Evolutionary conservation across 352 stramenopile genomes (phyloP), one percentile per base, ranked within the genome.

Genomic region (Globisporangium orthogonon): DNA sequence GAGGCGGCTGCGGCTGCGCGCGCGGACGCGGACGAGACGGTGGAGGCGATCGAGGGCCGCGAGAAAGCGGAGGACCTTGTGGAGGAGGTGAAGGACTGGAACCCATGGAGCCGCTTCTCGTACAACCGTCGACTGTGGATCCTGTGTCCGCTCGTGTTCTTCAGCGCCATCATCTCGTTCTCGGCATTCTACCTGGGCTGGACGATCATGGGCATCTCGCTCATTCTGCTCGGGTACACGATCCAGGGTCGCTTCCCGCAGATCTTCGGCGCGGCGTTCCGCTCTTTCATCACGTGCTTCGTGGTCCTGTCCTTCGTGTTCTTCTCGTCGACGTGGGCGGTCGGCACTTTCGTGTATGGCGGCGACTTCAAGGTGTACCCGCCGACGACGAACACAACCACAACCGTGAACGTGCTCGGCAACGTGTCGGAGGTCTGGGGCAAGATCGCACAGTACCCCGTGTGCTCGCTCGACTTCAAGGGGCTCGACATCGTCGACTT

Each of bases 241-340:
- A 94, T 95, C 58, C 86, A 95, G 57, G 67, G 75, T 56, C 84
- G 83, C 55, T 95, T 88, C 58, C 83, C 86, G 35, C 83, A 87
- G 69, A 65, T 87, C 29, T 95, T 95, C 40, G 85, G 85, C n/a
- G 65, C 75, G 28, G 85, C 85, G 2, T 95, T 95, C 71, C 86
- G 86, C 60, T 83, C 78, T 15, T 95, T 95, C 53, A 91, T 95
- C 69, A 90, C 79, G 23, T 71, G 74, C 31, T 93, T 95, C 55
- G 81, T 95, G 6, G 65, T 92, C 44, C 47, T 95, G 7, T 93
- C 83, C 40, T 92, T 93, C 50, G 69, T 93, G 7, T 95, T 95
- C 63, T 95, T 95, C 63, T 89, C 85, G 51, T 91, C 83, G 15
- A 87, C 83, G 48, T 95, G 83, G 78, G 81, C 76, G n/a, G 70